Conservation (phyloP, 768 basidiomycete genomes). For the Sporobolomyces phaffii region DNA sequence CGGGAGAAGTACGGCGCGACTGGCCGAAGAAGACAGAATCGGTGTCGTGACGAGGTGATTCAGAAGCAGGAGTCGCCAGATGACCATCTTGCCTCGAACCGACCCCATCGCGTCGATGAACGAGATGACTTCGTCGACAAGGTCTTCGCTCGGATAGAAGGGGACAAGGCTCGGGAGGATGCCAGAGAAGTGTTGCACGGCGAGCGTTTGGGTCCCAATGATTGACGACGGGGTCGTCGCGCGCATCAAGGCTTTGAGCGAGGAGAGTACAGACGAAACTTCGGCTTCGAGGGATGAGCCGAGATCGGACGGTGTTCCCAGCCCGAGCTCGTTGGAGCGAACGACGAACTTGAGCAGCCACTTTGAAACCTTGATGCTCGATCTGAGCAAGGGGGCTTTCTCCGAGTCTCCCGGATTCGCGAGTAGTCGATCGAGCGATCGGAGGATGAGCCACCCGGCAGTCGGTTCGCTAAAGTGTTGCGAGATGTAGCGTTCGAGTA, state of each 20-base stretch:
- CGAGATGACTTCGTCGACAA: slow-evolving; percentile 75
- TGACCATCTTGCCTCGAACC: slow-evolving; percentile 76
- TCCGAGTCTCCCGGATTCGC: slow-evolving; percentile 65
- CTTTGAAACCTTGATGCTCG: slow-evolving; percentile 92
- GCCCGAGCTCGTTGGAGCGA: slow-evolving; percentile 58
- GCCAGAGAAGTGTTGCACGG: slow-evolving; percentile 65
- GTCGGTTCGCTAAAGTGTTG: slow-evolving; percentile 73
- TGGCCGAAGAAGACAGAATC: slow-evolving; percentile 73
- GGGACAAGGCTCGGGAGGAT: slow-evolving; percentile 80
- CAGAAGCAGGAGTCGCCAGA: slow-evolving; percentile 91
- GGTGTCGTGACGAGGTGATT: slow-evolving; percentile 83
- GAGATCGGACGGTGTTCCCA: slow-evolving; percentile 68
- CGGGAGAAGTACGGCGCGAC: slow-evolving; percentile 73
- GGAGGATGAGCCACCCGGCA: slow-evolving; percentile 76
- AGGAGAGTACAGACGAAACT: slow-evolving; percentile 64
- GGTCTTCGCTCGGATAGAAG: slow-evolving; percentile 71
- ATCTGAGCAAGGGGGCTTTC: slow-evolving; percentile 69
- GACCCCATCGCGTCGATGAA: slow-evolving; percentile 77
- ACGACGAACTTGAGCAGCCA: slow-evolving; percentile 93
- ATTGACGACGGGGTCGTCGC: slow-evolving; percentile 70
- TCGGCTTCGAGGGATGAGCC: slow-evolving; percentile 80
- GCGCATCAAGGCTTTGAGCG: slow-evolving; percentile 85
- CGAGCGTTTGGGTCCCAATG: slow-evolving; percentile 71
- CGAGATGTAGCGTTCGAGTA: slow-evolving; percentile 83
- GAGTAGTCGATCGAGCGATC: slow-evolving; percentile 77